Percentiles rank a stretch among this genome's conserved stretches.
These are phyloP conservation scores for Colletotrichum australisinense DNA, from an alignment of 2,329 filamentous ascomycete genomes.

Conservation along the genomic window DNA sequence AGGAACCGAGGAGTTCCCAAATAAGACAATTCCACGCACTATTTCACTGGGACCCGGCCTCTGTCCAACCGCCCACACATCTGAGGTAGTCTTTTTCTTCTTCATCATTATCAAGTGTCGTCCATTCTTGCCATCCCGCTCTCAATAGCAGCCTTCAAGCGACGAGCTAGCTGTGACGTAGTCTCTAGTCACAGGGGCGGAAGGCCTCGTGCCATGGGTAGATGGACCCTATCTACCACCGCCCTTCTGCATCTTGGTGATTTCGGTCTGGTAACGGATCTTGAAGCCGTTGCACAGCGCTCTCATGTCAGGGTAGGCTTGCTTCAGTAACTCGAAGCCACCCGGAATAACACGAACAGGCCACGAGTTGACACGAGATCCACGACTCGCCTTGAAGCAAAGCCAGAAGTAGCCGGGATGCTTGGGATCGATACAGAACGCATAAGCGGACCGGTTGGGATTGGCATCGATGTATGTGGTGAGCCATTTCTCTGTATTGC, in stretches of 20 bases:
- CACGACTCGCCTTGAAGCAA: slow-evolving; percentile 92
- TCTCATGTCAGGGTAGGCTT: slow-evolving; percentile 93
- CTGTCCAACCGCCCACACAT: neutral
- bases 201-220: neutral
- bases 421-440: slow-evolving; percentile 93
- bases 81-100: neutral
- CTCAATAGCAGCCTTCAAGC: neutral
- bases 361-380: slow-evolving; percentile 80
- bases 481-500: slow-evolving; percentile 85
- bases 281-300: slow-evolving; percentile 98
- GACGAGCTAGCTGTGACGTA: neutral
- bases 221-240: slow-evolving; percentile 32
- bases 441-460: slow-evolving; percentile 91
- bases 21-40: slow-evolving; percentile 1
- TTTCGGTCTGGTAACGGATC: slow-evolving; percentile 75
- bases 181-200: neutral
- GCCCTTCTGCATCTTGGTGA: slow-evolving; percentile 67
- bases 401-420: slow-evolving; percentile 95
- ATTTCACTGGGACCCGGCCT: neutral
- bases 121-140: neutral
- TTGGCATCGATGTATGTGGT: slow-evolving; percentile 97
- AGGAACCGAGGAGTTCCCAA: neutral
- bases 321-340: slow-evolving; percentile 90
- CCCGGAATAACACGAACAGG: slow-evolving; percentile 92
- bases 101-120: neutral